Base-by-base conservation (phyloP, 345 rosid genomes). In the Camelina hispida region DNA sequence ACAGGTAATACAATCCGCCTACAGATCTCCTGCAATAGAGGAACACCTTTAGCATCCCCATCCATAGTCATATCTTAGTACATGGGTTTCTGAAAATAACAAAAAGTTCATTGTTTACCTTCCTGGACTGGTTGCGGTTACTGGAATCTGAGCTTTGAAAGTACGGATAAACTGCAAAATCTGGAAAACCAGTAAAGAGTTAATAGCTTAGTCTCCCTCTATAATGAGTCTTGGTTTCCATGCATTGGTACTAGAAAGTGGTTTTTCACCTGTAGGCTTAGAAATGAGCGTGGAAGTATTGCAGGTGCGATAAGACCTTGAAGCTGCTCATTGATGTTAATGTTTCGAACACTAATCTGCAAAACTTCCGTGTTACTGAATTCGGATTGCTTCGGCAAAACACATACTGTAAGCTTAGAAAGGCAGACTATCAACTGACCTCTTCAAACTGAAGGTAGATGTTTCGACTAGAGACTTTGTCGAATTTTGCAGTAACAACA, bases 271-370 rank as follows among this genome's bases (percentile, higher is more conserved):
- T 91, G 96, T 56, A 93, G 84, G 82, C 83, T 93, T 64, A 89
- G 55, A 68, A 87, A 89, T 38, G 94, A 85, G 43, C 97, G 87
- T 4, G 97, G 97, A 25, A 91, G 82, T 62, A 94, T 18, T 5
- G 98, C 98, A 59, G 97, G 98, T 84, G 96, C 88, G 34, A 91
- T 85, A 23, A 91, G 72, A 78, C 90, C 85, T 85, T 91, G 97
- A 78, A 91, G 69, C 77, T 86, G 84, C 65, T 87, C 91, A 63
- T 85, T 91, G 83, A 93, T 91, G 68, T 79, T 88, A 58, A 93
- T 82, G 75, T 91, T 81, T 83, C 89, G 89, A 73, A 91, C 56
- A 72, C 85, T 84, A 72, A 93, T 81, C 97, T 93, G 94, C 79
- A 53, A 84, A 55, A 17, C 35, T 18, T 43, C 35, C 67, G 44